Percentiles rank a stretch among this genome's conserved stretches.
phyloP scores from a whole-genome alignment of 768 basidiomycete genomes.

The Boletus huronensis region DNA sequence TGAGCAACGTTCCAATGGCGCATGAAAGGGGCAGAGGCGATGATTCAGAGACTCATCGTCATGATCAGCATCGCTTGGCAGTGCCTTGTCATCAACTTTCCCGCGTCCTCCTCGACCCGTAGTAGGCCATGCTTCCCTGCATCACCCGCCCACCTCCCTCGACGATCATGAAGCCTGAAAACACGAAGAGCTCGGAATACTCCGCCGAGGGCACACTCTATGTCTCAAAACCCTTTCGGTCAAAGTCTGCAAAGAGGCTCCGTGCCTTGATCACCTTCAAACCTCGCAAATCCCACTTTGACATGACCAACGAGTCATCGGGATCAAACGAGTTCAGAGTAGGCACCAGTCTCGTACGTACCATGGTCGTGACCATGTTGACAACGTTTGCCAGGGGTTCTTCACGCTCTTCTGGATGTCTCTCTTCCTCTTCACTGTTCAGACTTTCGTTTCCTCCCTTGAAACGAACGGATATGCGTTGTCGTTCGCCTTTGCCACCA shows the following conservation, averaged over 20 bases:
- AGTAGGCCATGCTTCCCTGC: neutral
- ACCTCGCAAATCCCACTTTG: slow-evolving; percentile 82
- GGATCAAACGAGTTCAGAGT: slow-evolving; percentile 85
- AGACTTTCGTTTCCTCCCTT: slow-evolving; percentile 73
- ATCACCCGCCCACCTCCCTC: neutral
- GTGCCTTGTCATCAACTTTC: slow-evolving; percentile 9
- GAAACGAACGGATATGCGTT: slow-evolving; percentile 77
- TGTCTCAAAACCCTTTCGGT: slow-evolving; percentile 73
- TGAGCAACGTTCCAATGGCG: neutral
- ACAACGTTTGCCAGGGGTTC: slow-evolving; percentile 61
- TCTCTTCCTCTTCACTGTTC: slow-evolving; percentile 75
- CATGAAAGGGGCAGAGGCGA: neutral
- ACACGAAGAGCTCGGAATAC: slow-evolving; percentile 22
- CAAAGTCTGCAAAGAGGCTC: slow-evolving; percentile 69
- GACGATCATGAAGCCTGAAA: slow-evolving; percentile 14
- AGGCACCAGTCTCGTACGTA: slow-evolving; percentile 7
- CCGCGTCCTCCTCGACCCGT: neutral
- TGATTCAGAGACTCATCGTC: neutral
- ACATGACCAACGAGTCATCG: slow-evolving; percentile 71
- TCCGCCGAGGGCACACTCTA: slow-evolving; percentile 66
- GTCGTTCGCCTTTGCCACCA: slow-evolving; percentile 73
- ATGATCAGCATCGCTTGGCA: neutral
- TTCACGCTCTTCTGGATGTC: slow-evolving; percentile 94
- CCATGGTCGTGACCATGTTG: neutral
- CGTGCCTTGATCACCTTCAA: slow-evolving; percentile 83